A percentile compares a stretch with the other conserved stretches of the same genome.
Conservation (phyloP, 2,329 filamentous ascomycete genomes). For the Clathrospora elynae region DNA sequence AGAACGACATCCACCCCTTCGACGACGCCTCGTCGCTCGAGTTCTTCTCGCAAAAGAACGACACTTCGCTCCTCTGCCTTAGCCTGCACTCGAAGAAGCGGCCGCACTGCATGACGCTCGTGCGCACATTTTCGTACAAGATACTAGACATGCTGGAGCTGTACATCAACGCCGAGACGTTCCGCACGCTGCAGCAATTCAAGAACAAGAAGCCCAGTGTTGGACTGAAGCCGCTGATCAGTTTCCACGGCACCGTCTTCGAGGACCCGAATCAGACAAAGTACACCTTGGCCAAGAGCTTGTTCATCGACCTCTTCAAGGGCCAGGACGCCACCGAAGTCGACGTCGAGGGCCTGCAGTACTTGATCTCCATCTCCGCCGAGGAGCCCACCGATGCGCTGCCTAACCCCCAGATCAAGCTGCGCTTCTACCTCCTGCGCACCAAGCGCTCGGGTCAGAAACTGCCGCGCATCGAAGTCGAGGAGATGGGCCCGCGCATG, state of each 20-base stretch:
- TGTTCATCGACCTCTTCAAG: conserved; percentile 90
- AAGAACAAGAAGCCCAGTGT: conserved; percentile 68
- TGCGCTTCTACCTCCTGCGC: conserved; percentile 83
- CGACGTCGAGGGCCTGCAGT: conserved; percentile 93
- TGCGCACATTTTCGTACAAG: conserved; percentile 83
- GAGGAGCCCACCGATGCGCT: conserved; percentile 58
- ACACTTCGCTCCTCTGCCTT: conserved; percentile 83
- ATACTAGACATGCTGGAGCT: conserved; percentile 95
- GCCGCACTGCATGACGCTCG: conserved; percentile 84
- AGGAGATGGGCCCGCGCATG: conserved; percentile 93
- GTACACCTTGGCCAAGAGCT: conserved; percentile 83
- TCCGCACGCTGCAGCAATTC: conserved; percentile 74
- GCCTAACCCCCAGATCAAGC: conserved; percentile 57
- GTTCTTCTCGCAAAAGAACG: conserved; percentile 97
- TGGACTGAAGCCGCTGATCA: conserved; percentile 84
- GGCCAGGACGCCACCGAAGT: conserved; percentile 80
- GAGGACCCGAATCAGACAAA: conserved; percentile 79
- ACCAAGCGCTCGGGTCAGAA: conserved; percentile 87
- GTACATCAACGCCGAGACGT: conserved; percentile 75
- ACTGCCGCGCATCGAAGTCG: conserved; percentile 86
- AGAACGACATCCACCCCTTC: conserved; percentile 94
- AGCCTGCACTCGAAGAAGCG: conserved; percentile 90
- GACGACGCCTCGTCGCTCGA: conserved; percentile 86
- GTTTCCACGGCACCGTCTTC: conserved; percentile 89
- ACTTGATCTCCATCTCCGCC: conserved; percentile 80